Conservation (phyloP, 805 yeast genomes). For the Sugiyamaella qingdaonensis region DNA sequence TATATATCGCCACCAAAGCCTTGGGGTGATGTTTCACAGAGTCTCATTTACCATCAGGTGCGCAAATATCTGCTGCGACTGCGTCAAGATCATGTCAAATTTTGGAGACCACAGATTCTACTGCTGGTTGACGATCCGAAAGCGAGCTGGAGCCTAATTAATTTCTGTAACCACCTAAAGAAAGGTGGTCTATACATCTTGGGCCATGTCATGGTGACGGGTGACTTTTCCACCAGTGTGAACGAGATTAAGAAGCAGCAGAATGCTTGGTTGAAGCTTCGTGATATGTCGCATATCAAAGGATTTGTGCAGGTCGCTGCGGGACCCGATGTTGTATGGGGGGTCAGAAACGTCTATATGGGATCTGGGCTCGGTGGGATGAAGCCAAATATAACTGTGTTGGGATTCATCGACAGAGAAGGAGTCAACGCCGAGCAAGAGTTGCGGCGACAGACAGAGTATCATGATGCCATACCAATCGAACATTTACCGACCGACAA, state of each 20-base stretch:
- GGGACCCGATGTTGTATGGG: slow-evolving; percentile 89
- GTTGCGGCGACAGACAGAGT: not conserved
- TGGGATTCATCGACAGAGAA: slow-evolving; percentile 71
- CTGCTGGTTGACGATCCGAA: slow-evolving; percentile 88
- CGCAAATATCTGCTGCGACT: slow-evolving; percentile 80
- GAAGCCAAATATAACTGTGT: slow-evolving; percentile 91
- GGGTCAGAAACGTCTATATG: slow-evolving; percentile 82
- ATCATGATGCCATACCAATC: slow-evolving; percentile 29
- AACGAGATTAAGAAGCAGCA: slow-evolving; percentile 69
- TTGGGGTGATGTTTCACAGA: slow-evolving; percentile 98
- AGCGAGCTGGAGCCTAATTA: slow-evolving; percentile 84
- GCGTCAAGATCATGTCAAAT: slow-evolving; percentile 89
- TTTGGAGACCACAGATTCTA: slow-evolving; percentile 96
- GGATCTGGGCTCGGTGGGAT: slow-evolving; percentile 98
- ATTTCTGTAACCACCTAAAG: slow-evolving; percentile 89
- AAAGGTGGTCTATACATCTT: slow-evolving; percentile 91
- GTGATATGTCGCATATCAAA: slow-evolving; percentile 75
- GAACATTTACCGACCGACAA: slow-evolving; percentile 70
- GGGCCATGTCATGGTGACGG: slow-evolving; percentile 81
- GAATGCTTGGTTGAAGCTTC: slow-evolving; percentile 75
- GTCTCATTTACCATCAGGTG: slow-evolving; percentile 92
- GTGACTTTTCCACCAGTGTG: slow-evolving; percentile 58
- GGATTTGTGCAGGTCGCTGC: slow-evolving; percentile 92
- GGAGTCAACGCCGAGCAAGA: not conserved
- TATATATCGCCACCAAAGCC: slow-evolving; percentile 90